These are phyloP conservation scores for Clavispora fructus DNA, from an alignment of 805 yeast genomes.

Conservation along the genomic window DNA sequence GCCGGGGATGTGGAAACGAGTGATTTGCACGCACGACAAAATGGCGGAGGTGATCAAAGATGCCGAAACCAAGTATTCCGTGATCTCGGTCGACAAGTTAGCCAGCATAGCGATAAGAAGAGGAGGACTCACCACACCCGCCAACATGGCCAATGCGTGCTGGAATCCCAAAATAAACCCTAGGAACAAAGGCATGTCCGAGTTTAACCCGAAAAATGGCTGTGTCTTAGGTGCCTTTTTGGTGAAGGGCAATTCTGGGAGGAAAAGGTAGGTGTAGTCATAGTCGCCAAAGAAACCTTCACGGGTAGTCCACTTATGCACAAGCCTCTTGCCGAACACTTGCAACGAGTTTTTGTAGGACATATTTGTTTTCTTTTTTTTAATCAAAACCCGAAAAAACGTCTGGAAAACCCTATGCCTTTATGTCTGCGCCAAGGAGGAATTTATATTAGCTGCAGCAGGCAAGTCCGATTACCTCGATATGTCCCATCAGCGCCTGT, in stretches of 20 bases:
- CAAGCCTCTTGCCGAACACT: conserved; percentile 14
- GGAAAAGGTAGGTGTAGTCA: conserved; percentile 73
- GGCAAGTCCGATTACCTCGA: neutral
- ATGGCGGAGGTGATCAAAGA: conserved; percentile 41
- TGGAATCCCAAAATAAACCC: conserved; percentile 80
- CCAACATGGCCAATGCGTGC: conserved; percentile 86
- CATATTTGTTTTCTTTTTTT: neutral
- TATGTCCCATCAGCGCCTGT: neutral
- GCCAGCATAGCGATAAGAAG: conserved; percentile 63
- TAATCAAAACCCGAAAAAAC: neutral
- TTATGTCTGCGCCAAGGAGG: neutral
- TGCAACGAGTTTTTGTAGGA: neutral
- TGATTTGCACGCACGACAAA: conserved; percentile 69
- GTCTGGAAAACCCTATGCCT: neutral
- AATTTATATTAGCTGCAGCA: neutral
- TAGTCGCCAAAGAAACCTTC: conserved; percentile 87
- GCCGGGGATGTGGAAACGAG: conserved; percentile 68
- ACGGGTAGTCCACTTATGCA: conserved; percentile 56
- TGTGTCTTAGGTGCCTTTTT: conserved; percentile 45
- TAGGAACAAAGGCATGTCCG: conserved; percentile 74
- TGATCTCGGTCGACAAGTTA: conserved; percentile 42
- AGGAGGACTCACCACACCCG: conserved; percentile 86
- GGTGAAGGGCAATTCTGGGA: conserved; percentile 72
- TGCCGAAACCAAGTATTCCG: conserved; percentile 33
- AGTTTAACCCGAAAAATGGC: conserved; percentile 79